Base-by-base conservation (phyloP, 2,329 filamentous ascomycete species). In the Cytospora piceicola region DNA sequence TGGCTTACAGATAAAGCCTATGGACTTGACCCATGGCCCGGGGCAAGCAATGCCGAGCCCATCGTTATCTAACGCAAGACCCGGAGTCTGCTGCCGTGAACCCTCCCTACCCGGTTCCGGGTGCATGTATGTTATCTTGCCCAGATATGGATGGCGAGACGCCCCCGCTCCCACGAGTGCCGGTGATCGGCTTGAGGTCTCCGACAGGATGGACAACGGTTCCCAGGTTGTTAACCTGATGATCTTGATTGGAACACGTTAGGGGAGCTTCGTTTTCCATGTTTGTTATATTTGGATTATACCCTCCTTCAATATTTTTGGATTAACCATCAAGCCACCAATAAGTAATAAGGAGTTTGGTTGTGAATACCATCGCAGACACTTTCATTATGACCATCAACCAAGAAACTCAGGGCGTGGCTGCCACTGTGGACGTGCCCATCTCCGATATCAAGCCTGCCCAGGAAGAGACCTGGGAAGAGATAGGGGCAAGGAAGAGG, bases 401-500 rank as follows among this genome's bases (percentile, higher is more conserved):
- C 8, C 53, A 63, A 15, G 53, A 56, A 17, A 29, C 29, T 7
- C 12, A 24, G 29, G 29, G 39, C 24, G 30, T 12, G 0, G 15
- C n/a, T 17, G 34, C 29, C 15, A n/a, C 11, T 24, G 29, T 29
- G 1, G 20, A 24, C 11, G 7, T 32, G 4, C 17, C 53, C 9
- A 22, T 2, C n/a, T 2, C 39, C 8, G 46, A 53, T 15, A 17
- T n/a, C 17, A 51, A 49, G 29, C 14, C 53, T 27, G 29, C 20
- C 9, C 32, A 49, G 39, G 49, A 51, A n/a, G 60, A 57, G 36
- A 54, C 68, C 15, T 83, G 82, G 81, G 76, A 83, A 70, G 70
- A 75, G 5, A 73, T 80, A 29, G 77, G 75, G 4, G 77, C 76
- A n/a, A 74, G 75, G 62, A 83, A 83, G 71, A 77, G 81, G 30